Conservation (phyloP, 2,329 filamentous ascomycete species). For the Dissoconium aciculare region DNA sequence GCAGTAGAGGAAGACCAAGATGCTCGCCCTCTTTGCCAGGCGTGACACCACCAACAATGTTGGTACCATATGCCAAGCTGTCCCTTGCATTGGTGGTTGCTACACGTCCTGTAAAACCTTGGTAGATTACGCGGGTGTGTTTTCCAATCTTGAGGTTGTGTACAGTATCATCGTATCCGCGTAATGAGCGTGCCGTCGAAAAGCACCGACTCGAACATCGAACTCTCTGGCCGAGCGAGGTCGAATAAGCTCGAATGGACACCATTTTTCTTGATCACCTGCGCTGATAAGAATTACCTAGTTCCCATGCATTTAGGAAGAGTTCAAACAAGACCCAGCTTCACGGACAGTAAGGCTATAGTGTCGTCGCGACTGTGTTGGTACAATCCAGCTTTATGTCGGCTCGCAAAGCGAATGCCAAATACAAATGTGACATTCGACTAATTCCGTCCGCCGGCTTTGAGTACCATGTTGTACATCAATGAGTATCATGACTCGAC, state of each 20-base stretch:
- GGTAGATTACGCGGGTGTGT: constrained; percentile 53
- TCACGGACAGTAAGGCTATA: no score
- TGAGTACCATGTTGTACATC: no score
- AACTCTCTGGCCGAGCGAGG: neutral
- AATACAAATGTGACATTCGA: no score
- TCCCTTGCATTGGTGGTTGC: constrained; percentile 64
- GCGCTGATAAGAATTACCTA: no score
- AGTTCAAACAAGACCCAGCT: no score
- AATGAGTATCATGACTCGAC: no score
- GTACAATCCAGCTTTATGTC: no score
- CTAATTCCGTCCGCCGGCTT: no score
- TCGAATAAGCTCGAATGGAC: neutral
- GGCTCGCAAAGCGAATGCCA: no score
- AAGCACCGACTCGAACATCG: constrained; percentile 12
- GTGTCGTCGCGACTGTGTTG: no score
- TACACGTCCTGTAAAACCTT: constrained; percentile 54
- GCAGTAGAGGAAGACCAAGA: constrained; percentile 56
- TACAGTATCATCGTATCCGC: constrained; percentile 46
- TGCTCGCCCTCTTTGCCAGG: constrained; percentile 57
- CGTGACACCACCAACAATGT: constrained; percentile 64
- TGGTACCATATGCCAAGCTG: constrained; percentile 63
- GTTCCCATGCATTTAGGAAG: no score
- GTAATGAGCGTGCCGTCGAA: constrained; percentile 17
- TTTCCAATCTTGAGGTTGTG: constrained; percentile 51
- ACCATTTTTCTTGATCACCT: neutral